phyloP scores from a whole-genome alignment of 176 grass and related monocot species.

The Musa schizocarpa region DNA sequence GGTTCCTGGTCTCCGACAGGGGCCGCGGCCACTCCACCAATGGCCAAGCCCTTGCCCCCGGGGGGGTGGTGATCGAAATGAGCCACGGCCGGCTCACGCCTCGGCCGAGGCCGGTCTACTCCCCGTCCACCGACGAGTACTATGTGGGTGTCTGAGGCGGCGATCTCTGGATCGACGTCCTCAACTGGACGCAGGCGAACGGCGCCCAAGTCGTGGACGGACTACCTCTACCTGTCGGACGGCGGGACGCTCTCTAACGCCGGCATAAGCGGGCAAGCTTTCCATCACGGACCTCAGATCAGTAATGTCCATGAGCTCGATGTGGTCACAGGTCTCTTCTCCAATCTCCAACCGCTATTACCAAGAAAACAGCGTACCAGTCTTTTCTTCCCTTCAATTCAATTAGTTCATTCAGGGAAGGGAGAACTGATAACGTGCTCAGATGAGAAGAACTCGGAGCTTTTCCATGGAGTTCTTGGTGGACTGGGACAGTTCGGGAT shows the following conservation, averaged over 20 bases:
- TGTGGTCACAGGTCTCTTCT: constrained; percentile 56
- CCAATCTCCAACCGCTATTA: no score
- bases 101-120: constrained; percentile 16
- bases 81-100: constrained; percentile 31
- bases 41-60: constrained; percentile 63
- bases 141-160: constrained; percentile 91
- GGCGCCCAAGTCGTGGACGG: constrained; percentile 82
- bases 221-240: constrained; percentile 83
- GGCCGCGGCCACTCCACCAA: constrained; percentile 83
- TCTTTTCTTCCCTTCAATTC: no score
- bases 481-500: constrained; percentile 78
- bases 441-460: constrained; percentile 44
- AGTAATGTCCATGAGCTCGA: constrained; percentile 81
- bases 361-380: no score
- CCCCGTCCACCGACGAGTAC: constrained; percentile 36
- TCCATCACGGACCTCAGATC: constrained; percentile 81
- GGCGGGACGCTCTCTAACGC: constrained; percentile 96
- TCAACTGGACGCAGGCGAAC: constrained; percentile 72
- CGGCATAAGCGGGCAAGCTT: constrained; percentile 80
- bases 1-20: constrained; percentile 54
- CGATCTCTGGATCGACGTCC: constrained; percentile 75
- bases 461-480: constrained; percentile 73
- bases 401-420: constrained; percentile 45
- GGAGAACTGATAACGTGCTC: constrained; percentile 81
- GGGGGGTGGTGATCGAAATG: constrained; percentile 77